Percentiles rank a stretch among this genome's conserved stretches.
Evolutionary conservation across 495 filamentous ascomycete genomes (phyloP).

Genomic region (Amniculicola lignicola): DNA sequence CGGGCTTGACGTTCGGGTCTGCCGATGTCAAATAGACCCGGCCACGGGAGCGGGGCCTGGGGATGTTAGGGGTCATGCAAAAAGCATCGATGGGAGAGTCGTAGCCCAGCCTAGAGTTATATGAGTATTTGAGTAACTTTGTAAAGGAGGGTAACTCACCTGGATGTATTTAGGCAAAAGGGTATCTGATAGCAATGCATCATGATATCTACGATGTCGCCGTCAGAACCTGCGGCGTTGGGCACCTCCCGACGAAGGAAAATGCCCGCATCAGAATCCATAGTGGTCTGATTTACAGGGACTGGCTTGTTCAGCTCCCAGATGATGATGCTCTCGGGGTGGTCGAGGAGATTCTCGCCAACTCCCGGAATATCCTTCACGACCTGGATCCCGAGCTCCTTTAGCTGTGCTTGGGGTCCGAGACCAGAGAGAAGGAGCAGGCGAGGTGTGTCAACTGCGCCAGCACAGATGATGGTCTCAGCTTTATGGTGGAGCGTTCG

Average conservation of each 20-base stretch:
- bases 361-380: constrained; percentile 71
- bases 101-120: constrained; percentile 60
- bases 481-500: constrained; percentile 58
- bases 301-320: constrained; percentile 79
- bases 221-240: constrained; percentile 61
- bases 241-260: constrained; percentile 70
- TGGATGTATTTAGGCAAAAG: constrained; percentile 55
- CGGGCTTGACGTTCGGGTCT: constrained; percentile 71
- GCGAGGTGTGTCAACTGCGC: constrained; percentile 72
- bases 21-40: constrained; percentile 67
- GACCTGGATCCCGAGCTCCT: constrained; percentile 62
- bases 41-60: constrained; percentile 71
- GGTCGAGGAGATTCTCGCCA: constrained; percentile 75
- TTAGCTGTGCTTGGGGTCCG: constrained; percentile 64
- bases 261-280: constrained; percentile 81
- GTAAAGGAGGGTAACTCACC: constrained; percentile 20
- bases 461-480: constrained; percentile 75
- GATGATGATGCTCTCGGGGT: constrained; percentile 75
- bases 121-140: constrained; percentile 2
- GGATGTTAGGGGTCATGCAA: constrained; percentile 91
- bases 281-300: constrained; percentile 72
- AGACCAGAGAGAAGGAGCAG: constrained; percentile 75
- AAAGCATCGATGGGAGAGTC: constrained; percentile 72
- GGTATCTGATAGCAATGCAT: constrained; percentile 92
- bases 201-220: constrained; percentile 74